Conservation (phyloP, 2,329 filamentous ascomycete genomes). For the Hymenoscyphus albidus region DNA sequence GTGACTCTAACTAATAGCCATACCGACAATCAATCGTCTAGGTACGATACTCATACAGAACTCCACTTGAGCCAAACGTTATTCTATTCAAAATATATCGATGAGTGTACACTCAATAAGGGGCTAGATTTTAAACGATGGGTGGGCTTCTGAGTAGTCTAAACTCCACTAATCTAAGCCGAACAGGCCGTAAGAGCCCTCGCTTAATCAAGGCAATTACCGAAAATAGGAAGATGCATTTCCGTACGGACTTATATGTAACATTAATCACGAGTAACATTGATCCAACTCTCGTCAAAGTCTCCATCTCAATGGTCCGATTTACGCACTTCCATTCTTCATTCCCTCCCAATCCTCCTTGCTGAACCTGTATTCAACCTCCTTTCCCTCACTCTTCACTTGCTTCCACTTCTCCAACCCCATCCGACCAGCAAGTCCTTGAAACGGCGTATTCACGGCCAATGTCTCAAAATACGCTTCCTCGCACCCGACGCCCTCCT, state of each 20-base stretch:
- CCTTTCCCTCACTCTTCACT: conserved; percentile 11
- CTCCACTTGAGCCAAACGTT: no score
- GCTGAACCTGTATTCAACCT: conserved; percentile 11
- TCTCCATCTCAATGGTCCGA: background rate
- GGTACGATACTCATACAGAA: no score
- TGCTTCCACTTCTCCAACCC: conserved; percentile 10
- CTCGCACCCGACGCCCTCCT: conserved; percentile 7
- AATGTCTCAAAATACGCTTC: conserved; percentile 12
- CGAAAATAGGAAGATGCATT: no score
- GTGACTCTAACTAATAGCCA: no score
- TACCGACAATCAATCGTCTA: no score
- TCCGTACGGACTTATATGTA: background rate
- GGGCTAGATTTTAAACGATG: no score
- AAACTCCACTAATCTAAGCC: no score
- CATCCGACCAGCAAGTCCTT: conserved; percentile 12
- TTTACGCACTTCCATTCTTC: conserved; percentile 7
- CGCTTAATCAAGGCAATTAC: no score
- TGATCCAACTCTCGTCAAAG: background rate
- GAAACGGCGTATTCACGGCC: conserved; percentile 9
- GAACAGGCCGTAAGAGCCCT: no score
- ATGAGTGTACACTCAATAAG: no score
- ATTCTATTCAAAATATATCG: no score
- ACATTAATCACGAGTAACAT: background rate
- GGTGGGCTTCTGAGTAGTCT: no score
- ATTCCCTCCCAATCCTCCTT: conserved; percentile 13